Base-by-base conservation (phyloP, 148 eudicot genomes). In the Pouteria glomerata region DNA sequence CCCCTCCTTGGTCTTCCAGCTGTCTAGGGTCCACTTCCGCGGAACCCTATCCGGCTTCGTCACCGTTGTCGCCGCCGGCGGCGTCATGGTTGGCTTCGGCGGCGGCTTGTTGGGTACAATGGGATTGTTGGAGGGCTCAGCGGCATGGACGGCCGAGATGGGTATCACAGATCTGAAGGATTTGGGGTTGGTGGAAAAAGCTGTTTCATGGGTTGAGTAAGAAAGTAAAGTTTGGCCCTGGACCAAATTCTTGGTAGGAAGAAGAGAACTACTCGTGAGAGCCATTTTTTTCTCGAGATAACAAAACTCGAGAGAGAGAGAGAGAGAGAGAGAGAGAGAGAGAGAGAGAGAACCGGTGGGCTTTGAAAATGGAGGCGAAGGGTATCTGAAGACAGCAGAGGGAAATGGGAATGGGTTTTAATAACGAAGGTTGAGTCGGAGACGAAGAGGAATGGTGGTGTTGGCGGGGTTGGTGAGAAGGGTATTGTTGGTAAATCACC, bases 1-100 rank as follows among this genome's bases (percentile, higher is more conserved):
- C 8, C 83, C 87, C 74, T 81, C 81, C 76, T 84, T 84, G 1
- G 77, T 3, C 37, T 59, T 84, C 87, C 83, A 84, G 79, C 81
- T 81, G 11, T 81, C 85, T 21, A 79, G 29, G 1, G 72, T 42
- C 87, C 87, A 84, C 34, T 79, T 70, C 19, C 12, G 67, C 27
- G 78, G 45, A 14, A 39, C 29, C 30, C 64, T 58, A 30, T 72
- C 68, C 4, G 82, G 57, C 7, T 61, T 67, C 2, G 51, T 34
- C 23, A 39, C 57, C 15, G 73, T 34, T 2, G 72, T 23, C 4
- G 74, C 30, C 12, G 58, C 44, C 48, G 80, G 10, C 53, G 78
- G 13, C 2, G 81, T 33, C 14, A 78, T 52, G 35, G 82, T 44
- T 3, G 74, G 29, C 8, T 76, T 57, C 14, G 78, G 34, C 3